These are phyloP conservation scores for Aspergillus incahuasiensis DNA, from an alignment of 495 filamentous ascomycete genomes.

Conservation along the genomic window DNA sequence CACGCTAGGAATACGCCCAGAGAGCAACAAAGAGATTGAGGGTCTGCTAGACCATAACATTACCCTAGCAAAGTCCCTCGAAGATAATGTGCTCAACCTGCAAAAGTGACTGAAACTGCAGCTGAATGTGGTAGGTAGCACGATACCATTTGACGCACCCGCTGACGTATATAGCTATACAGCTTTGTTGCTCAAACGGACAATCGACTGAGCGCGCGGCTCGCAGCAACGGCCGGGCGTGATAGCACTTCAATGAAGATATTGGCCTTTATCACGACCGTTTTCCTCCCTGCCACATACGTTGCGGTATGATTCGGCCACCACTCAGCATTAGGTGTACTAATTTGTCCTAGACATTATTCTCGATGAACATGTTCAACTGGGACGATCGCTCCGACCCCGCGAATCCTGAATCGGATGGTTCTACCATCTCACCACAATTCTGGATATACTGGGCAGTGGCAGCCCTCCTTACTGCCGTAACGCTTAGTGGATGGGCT, in stretches of 20 bases:
- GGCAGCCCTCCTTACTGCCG: neutral
- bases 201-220: slow-evolving; percentile 2
- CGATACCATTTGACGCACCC: too few species aligned
- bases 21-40: neutral
- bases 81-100: neutral
- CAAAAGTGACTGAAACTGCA: slow-evolving; percentile 1
- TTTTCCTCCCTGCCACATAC: neutral
- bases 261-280: slow-evolving; percentile 1
- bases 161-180: neutral
- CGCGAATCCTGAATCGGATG: neutral
- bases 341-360: neutral
- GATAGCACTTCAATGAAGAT: slow-evolving; percentile 7
- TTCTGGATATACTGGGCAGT: slow-evolving; percentile 6
- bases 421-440: neutral
- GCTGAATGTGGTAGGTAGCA: slow-evolving; percentile 2
- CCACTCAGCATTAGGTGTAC: neutral
- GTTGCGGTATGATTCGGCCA: neutral
- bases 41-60: neutral
- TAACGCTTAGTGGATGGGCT: neutral
- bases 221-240: neutral
- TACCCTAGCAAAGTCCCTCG: neutral
- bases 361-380: slow-evolving; percentile 7
- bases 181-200: slow-evolving; percentile 1
- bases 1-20: neutral
- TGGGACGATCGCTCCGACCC: neutral